A percentile compares a stretch with the other conserved stretches of the same genome.
Evolutionary conservation across 106 monocot genomes (phyloP).

Genomic region (Dioscorea zingiberensis): DNA sequence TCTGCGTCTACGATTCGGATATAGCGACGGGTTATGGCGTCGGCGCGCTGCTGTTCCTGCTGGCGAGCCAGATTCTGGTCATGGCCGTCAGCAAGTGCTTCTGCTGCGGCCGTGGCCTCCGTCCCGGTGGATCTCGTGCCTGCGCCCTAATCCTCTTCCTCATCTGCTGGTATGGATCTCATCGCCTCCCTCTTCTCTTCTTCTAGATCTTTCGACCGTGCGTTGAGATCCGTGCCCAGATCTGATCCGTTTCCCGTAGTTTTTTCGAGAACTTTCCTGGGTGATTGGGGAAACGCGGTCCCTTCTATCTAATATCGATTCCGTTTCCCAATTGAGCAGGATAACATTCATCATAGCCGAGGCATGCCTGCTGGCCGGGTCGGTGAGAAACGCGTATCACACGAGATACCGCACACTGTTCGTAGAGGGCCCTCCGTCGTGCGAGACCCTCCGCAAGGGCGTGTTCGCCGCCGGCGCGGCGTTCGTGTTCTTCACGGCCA

Average conservation of each 20-base stretch:
- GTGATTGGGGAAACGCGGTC: neutral
- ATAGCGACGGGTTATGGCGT: constrained; percentile 30
- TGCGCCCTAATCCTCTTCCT: constrained; percentile 44
- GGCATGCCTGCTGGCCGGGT: constrained; percentile 78
- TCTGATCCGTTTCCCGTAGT: no score
- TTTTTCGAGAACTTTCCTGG: no score
- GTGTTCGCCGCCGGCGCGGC: constrained; percentile 90
- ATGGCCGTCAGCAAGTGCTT: constrained; percentile 37
- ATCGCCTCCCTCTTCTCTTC: neutral
- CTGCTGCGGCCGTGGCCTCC: constrained; percentile 36
- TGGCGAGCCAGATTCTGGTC: constrained; percentile 23
- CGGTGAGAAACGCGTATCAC: constrained; percentile 84
- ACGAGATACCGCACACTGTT: constrained; percentile 49
- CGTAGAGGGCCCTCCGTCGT: constrained; percentile 24
- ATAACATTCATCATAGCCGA: constrained; percentile 77
- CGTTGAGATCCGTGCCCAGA: neutral
- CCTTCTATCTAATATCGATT: neutral
- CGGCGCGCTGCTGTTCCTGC: constrained; percentile 31
- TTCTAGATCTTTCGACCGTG: neutral
- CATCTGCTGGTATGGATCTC: constrained; percentile 22
- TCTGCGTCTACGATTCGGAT: constrained; percentile 41
- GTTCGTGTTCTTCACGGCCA: constrained; percentile 77
- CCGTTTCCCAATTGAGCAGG: constrained; percentile 23
- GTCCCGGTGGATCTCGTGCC: constrained; percentile 28
- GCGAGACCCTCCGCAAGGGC: constrained; percentile 70